Percentiles rank a stretch among this genome's conserved stretches.
Conservation (phyloP, 768 basidiomycete species). For the Mycena indigotica region DNA sequence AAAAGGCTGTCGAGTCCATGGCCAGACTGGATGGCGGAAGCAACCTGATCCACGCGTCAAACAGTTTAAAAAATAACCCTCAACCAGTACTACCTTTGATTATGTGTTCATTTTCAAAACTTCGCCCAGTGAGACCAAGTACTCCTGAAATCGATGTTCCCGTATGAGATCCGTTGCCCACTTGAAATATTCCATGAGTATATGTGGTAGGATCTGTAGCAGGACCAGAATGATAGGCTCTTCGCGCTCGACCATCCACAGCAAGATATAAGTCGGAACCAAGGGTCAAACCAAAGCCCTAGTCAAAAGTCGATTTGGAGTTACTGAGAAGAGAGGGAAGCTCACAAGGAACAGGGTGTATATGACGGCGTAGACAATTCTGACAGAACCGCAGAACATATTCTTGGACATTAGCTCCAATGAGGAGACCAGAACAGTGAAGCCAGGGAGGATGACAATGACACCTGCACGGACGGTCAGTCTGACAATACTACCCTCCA, state of each 20-base stretch:
- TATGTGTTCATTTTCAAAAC: slow-evolving; percentile 44
- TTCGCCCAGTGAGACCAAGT: slow-evolving; percentile 45
- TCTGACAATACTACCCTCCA: not conserved
- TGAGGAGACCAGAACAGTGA: slow-evolving; percentile 65
- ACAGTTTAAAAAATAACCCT: slow-evolving; percentile 29
- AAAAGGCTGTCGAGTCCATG: slow-evolving; percentile 75
- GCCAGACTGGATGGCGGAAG: slow-evolving; percentile 70
- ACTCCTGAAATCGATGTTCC: slow-evolving; percentile 42
- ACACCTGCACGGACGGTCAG: slow-evolving; percentile 37
- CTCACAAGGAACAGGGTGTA: slow-evolving; percentile 79
- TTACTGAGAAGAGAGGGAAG: not conserved
- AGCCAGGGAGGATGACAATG: slow-evolving; percentile 88
- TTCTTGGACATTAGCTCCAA: slow-evolving; percentile 82
- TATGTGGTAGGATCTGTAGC: slow-evolving; percentile 42
- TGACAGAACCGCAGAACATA: slow-evolving; percentile 77
- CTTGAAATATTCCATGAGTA: slow-evolving; percentile 56
- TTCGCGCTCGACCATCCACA: slow-evolving; percentile 60
- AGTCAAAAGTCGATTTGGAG: not conserved
- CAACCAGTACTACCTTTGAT: slow-evolving; percentile 40
- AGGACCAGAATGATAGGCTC: slow-evolving; percentile 51
- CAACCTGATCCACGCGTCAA: slow-evolving; percentile 67
- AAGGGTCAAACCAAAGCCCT: slow-evolving; percentile 85
- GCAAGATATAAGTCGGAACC: slow-evolving; percentile 82
- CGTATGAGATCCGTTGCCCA: slow-evolving; percentile 48
- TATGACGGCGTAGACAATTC: slow-evolving; percentile 84